Evolutionary conservation across 2,329 filamentous ascomycete genomes (phyloP), one percentile per base, ranked within the genome.

Genomic region (Aureobasidium uvarum): DNA sequence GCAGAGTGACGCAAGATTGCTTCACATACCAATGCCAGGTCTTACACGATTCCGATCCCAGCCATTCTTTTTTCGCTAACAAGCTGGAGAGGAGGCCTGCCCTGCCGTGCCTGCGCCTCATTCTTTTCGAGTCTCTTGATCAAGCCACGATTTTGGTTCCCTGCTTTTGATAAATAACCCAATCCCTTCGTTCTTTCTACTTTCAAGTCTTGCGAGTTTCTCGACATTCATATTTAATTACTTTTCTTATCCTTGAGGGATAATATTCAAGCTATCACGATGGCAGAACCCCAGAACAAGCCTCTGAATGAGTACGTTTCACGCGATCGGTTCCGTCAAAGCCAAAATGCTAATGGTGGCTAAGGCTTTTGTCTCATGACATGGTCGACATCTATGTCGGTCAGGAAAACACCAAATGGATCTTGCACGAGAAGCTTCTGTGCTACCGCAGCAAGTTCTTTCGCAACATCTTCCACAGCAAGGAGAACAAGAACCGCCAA

Each of bases 301-400:
- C 75, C 75, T 65, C 77, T 81, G 56, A 71, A 80, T 71, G 77
- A 80, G 78, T 79, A 74, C 20, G 73, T 71, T 23, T 33, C 38
- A 48, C 25, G 25, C 25, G 25, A 25, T 25, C 25, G 25, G 25
- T 25, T 25, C 25, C 25, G 25, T 25, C 25, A 25, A 25, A 25
- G 25, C 25, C 25, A 25, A 55, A 33, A 31, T 39, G 55, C 62
- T 58, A 62, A 63, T 38, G 25, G 18, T 51, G 36, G 18, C 38
- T 13, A n/a, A 83, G 81, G 75, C 81, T 85, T 70, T 80, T 85
- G 68, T 82, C 81, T 66, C 78, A 77, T 64, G 78, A 81, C 67
- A 80, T 84, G 75, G 83, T 84, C 66, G 81, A 84, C 74, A 79
- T 85, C 73, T 84, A 84, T 72, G 80, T 85, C 72, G 83, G 83